These are phyloP conservation scores for Pythium insidiosum DNA, from an alignment of 352 stramenopile species.

Conservation along the genomic window DNA sequence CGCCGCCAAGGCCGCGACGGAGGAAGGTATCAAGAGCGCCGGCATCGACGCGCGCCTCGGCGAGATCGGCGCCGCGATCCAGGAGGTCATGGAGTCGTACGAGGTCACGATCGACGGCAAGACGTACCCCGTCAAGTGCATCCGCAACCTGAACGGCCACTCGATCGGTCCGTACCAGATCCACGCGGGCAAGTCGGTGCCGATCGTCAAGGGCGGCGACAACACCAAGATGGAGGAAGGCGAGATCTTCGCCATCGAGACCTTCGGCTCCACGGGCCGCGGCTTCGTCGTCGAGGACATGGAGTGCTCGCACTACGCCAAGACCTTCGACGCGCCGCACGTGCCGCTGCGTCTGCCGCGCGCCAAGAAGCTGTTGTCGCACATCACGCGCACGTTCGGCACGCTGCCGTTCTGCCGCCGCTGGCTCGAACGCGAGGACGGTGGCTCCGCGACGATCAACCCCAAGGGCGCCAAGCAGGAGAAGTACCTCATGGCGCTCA, in stretches of 20 bases:
- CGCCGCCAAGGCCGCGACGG: conserved; percentile 87
- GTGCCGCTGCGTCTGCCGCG: conserved; percentile 88
- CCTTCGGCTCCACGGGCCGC: conserved; percentile 88
- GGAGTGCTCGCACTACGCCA: conserved; percentile 98
- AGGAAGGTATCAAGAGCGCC: conserved; percentile 83
- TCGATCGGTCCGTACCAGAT: conserved; percentile 98
- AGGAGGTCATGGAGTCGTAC: conserved; percentile 98
- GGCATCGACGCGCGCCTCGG: conserved; percentile 93
- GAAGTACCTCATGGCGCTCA: conserved; percentile 96
- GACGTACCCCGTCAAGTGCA: conserved; percentile 92
- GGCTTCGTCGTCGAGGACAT: conserved; percentile 89
- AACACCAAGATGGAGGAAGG: conserved; percentile 96
- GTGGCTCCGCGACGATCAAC: conserved; percentile 90
- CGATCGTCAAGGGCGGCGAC: conserved; percentile 92
- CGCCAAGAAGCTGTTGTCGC: conserved; percentile 92
- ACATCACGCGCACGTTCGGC: conserved; percentile 99
- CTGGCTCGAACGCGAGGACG: conserved; percentile 96
- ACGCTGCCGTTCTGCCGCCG: conserved; percentile 97
- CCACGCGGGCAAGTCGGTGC: conserved; percentile 94
- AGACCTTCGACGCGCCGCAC: conserved; percentile 92
- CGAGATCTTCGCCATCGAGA: conserved; percentile 97
- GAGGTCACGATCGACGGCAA: conserved; percentile 96
- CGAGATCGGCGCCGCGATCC: conserved; percentile 93
- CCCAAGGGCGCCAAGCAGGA: conserved; percentile 94
- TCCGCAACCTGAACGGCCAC: conserved; percentile 98